Evolutionary conservation across 2,329 filamentous ascomycete genomes (phyloP).

Genomic region (Clonostachys chloroleuca): DNA sequence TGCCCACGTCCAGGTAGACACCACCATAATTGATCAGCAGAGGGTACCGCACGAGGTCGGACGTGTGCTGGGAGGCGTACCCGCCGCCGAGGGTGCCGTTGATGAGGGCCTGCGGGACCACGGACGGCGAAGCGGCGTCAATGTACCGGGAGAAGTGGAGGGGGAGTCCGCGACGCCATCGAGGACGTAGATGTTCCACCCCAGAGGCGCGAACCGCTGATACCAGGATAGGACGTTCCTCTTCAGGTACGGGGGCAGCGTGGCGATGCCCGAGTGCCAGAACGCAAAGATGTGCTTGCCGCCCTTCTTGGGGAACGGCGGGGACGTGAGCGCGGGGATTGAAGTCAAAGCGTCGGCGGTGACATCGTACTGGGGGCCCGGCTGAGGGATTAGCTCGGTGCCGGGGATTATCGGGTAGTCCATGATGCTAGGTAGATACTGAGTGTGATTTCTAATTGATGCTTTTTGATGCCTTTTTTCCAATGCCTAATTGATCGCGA

Average conservation of each 20-base stretch:
- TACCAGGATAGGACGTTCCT: conserved; percentile 1
- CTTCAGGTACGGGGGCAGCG: conserved; percentile 1
- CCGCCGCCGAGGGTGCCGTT: background rate
- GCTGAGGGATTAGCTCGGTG: no score
- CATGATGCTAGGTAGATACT: no score
- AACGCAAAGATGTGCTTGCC: conserved; percentile 2
- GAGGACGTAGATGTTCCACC: conserved; percentile 14
- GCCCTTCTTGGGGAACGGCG: background rate
- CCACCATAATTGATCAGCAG: conserved; percentile 3
- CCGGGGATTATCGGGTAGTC: no score
- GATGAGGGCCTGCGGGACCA: background rate
- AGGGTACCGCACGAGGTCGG: conserved; percentile 2
- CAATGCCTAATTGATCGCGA: no score
- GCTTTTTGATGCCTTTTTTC: no score
- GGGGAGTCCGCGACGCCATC: conserved; percentile 34
- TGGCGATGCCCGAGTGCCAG: conserved; percentile 1
- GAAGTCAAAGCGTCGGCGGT: background rate
- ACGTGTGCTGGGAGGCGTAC: conserved; percentile 2
- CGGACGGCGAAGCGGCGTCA: background rate
- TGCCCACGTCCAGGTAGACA: conserved; percentile 2
- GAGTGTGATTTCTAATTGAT: no score
- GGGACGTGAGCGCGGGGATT: background rate
- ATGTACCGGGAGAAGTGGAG: conserved; percentile 36
- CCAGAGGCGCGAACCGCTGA: background rate
- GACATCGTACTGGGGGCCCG: no score